These are phyloP conservation scores for Colletotrichum paranaense DNA, from an alignment of 2,329 filamentous ascomycete species.

Conservation along the genomic window DNA sequence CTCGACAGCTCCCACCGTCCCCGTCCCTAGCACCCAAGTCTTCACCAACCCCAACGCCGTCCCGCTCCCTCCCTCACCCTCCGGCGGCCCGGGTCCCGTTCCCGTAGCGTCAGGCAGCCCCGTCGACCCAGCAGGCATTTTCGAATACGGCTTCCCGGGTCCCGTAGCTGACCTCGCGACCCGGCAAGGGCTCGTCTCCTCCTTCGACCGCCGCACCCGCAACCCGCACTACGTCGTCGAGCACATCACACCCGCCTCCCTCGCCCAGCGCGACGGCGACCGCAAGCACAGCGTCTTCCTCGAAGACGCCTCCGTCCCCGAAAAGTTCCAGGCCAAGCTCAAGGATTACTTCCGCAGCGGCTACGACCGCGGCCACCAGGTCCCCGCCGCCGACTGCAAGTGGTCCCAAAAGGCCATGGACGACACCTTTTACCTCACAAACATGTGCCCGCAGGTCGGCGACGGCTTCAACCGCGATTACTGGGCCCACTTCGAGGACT, in stretches of 20 bases:
- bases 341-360: constrained; percentile 96
- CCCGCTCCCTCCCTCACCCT: constrained; percentile 41
- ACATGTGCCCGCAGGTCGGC: constrained; percentile 99
- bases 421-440: constrained; percentile 90
- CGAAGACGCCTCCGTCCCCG: constrained; percentile 84
- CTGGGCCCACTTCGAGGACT: constrained; percentile 99
- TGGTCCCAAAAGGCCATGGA: constrained; percentile 97
- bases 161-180: constrained; percentile 85
- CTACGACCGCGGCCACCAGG: constrained; percentile 96
- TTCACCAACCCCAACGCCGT: constrained; percentile 45
- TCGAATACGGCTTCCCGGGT: constrained; percentile 92
- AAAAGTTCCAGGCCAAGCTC: constrained; percentile 88
- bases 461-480: constrained; percentile 99
- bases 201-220: constrained; percentile 88
- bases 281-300: constrained; percentile 85
- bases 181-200: constrained; percentile 82
- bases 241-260: constrained; percentile 92
- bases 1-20: constrained; percentile 45
- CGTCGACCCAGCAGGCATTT: constrained; percentile 81
- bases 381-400: constrained; percentile 94
- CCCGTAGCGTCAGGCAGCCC: constrained; percentile 52
- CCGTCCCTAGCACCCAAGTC: constrained; percentile 70
- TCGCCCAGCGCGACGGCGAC: constrained; percentile 80
- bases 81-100: constrained; percentile 39
- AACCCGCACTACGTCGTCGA: constrained; percentile 97